These are phyloP conservation scores for Boletus barrowsii DNA, from an alignment of 768 basidiomycete species.

Conservation along the genomic window DNA sequence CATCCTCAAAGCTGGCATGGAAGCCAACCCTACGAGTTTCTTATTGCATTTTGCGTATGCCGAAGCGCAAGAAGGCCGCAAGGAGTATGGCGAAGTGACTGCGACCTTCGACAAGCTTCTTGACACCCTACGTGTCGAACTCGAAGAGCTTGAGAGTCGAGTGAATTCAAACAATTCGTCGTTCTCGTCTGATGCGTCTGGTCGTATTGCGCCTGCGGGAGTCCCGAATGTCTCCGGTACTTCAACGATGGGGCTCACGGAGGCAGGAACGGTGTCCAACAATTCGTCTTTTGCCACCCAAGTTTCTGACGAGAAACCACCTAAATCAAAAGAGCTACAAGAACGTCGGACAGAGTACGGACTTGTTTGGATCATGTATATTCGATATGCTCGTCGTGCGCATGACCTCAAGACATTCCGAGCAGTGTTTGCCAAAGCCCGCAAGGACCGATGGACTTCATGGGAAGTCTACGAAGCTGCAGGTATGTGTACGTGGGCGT, in stretches of 20 bases:
- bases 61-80: conserved; percentile 65
- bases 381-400: conserved; percentile 86
- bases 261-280: conserved; percentile 35
- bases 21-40: conserved; percentile 87
- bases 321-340: conserved; percentile 52
- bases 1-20: conserved; percentile 80
- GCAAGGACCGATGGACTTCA: conserved; percentile 69
- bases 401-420: conserved; percentile 83
- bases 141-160: conserved; percentile 57
- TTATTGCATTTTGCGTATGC: conserved; percentile 88
- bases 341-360: conserved; percentile 66
- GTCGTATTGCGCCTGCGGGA: conserved; percentile 26
- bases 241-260: conserved; percentile 17
- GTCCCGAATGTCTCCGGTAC: conserved; percentile 13
- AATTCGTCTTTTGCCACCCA: conserved; percentile 52
- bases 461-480: conserved; percentile 96
- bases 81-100: conserved; percentile 67
- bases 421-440: conserved; percentile 74
- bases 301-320: conserved; percentile 49
- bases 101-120: conserved; percentile 72
- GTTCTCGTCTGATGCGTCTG: conserved; percentile 36
- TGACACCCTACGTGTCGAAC: conserved; percentile 54
- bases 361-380: conserved; percentile 84
- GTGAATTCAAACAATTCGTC: conserved; percentile 38
- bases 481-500: conserved; percentile 43